These are phyloP conservation scores for Cryptosporidium xiaoi DNA, from an alignment of 169 alveolate genomes.

Conservation along the genomic window DNA sequence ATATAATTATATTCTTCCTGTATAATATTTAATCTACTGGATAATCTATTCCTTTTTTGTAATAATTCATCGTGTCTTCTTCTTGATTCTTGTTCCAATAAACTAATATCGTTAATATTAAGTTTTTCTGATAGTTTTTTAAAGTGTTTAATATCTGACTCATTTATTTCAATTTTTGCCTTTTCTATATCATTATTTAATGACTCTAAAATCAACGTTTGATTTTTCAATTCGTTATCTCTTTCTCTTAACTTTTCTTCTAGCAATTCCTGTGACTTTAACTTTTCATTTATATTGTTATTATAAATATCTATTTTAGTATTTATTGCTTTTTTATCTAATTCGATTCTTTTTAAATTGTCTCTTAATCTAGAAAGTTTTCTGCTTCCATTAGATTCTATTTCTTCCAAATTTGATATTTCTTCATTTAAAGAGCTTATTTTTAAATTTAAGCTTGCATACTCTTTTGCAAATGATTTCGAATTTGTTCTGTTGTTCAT, in stretches of 20 bases:
- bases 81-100: slow-evolving; percentile 28
- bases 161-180: slow-evolving; percentile 4
- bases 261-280: not conserved
- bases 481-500: not conserved
- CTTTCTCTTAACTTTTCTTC: slow-evolving; percentile 30
- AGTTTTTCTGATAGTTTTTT: slow-evolving; percentile 36
- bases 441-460: slow-evolving; percentile 1
- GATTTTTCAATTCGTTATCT: not conserved
- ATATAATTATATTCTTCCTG: slow-evolving; percentile 26
- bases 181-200: slow-evolving; percentile 6
- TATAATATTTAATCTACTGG: slow-evolving; percentile 27
- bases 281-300: slow-evolving; percentile 27
- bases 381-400: slow-evolving; percentile 41
- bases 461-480: slow-evolving; percentile 27
- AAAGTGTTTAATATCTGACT: slow-evolving; percentile 47
- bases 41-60: slow-evolving; percentile 48
- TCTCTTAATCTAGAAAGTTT: slow-evolving; percentile 41
- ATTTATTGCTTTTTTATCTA: slow-evolving; percentile 34
- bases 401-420: slow-evolving; percentile 25
- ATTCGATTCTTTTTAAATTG: slow-evolving; percentile 33
- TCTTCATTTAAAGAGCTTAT: slow-evolving; percentile 19
- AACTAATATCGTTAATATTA: slow-evolving; percentile 51
- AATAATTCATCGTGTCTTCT: slow-evolving; percentile 52
- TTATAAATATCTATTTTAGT: slow-evolving; percentile 14
- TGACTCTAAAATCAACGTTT: not conserved